Conservation (phyloP, 2,329 filamentous ascomycete genomes). For the Tolypocladium ophioglossoides region DNA sequence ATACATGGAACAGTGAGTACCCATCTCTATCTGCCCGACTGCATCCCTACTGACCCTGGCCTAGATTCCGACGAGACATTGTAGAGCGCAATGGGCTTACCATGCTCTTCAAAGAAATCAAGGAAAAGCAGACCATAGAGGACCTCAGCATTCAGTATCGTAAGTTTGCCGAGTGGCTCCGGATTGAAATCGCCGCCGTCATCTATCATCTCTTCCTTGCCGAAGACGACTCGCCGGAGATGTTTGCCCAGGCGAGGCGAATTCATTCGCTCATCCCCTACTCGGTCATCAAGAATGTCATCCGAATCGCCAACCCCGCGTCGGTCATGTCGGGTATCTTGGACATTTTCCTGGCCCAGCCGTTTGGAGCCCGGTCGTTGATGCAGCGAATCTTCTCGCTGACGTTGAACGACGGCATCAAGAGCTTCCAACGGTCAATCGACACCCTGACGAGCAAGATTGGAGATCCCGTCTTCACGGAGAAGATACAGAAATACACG, state of each 20-base stretch:
- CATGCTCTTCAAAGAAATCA: slow-evolving; percentile 86
- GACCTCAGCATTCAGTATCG: slow-evolving; percentile 92
- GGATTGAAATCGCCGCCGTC: slow-evolving; percentile 93
- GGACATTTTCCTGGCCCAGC: slow-evolving; percentile 91
- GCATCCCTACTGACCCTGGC: slow-evolving; percentile 8
- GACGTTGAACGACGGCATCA: slow-evolving; percentile 84
- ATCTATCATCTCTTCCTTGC: slow-evolving; percentile 96
- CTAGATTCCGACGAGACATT: slow-evolving; percentile 54
- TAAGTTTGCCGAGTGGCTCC: slow-evolving; percentile 96
- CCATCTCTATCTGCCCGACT: no score
- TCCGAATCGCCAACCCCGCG: slow-evolving; percentile 89
- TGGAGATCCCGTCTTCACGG: slow-evolving; percentile 65
- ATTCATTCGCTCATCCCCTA: slow-evolving; percentile 96
- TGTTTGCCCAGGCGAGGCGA: slow-evolving; percentile 87
- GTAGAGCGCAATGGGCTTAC: slow-evolving; percentile 74
- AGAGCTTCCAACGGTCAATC: slow-evolving; percentile 75
- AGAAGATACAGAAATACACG: slow-evolving; percentile 73
- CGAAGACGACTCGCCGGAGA: slow-evolving; percentile 93
- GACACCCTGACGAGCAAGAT: slow-evolving; percentile 68
- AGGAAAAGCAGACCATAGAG: slow-evolving; percentile 74
- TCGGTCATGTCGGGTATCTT: slow-evolving; percentile 94
- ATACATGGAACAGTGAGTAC: slow-evolving; percentile 82
- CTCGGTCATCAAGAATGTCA: slow-evolving; percentile 88
- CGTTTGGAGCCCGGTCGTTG: slow-evolving; percentile 80
- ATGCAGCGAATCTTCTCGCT: slow-evolving; percentile 92